Evolutionary conservation across 1,139 yeast species (phyloP).

Genomic region (Geotrichum cucujoidarum): DNA sequence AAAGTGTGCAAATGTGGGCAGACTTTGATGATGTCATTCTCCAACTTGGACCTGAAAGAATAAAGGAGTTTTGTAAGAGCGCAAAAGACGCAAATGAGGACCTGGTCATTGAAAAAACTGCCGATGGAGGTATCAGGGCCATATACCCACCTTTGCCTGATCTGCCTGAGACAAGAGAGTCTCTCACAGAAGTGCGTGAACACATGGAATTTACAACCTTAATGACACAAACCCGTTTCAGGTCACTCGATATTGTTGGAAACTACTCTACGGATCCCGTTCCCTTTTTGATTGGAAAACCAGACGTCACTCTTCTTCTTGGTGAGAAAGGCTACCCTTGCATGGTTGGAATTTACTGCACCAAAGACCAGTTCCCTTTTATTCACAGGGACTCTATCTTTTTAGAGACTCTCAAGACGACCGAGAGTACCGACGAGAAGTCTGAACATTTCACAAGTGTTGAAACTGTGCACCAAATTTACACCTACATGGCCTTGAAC

Average conservation of each 20-base stretch:
- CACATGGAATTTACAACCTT: conserved; percentile 16
- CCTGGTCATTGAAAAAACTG: no score
- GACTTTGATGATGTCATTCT: no score
- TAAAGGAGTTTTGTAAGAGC: no score
- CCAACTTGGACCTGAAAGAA: no score
- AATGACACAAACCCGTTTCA: conserved; percentile 19
- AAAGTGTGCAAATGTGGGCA: conserved; percentile 6
- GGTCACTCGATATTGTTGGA: conserved; percentile 19
- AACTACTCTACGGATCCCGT: conserved; percentile 17
- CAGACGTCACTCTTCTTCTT: conserved; percentile 19
- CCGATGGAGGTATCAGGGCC: no score
- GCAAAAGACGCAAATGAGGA: no score
- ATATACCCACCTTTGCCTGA: neutral
- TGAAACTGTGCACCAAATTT: conserved; percentile 17
- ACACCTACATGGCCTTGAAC: conserved; percentile 26
- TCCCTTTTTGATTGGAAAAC: conserved; percentile 16
- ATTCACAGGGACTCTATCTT: conserved; percentile 19
- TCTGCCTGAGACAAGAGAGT: neutral
- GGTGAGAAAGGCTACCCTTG: conserved; percentile 18
- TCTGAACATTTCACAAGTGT: conserved; percentile 10
- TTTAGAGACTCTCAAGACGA: conserved; percentile 1
- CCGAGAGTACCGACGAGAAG: conserved; percentile 3
- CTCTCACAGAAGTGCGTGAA: no score
- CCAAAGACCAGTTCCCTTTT: conserved; percentile 12
- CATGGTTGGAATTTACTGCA: conserved; percentile 21